Evolutionary conservation across 1,139 yeast genomes (phyloP).

Genomic region (Geotrichum australiense): DNA sequence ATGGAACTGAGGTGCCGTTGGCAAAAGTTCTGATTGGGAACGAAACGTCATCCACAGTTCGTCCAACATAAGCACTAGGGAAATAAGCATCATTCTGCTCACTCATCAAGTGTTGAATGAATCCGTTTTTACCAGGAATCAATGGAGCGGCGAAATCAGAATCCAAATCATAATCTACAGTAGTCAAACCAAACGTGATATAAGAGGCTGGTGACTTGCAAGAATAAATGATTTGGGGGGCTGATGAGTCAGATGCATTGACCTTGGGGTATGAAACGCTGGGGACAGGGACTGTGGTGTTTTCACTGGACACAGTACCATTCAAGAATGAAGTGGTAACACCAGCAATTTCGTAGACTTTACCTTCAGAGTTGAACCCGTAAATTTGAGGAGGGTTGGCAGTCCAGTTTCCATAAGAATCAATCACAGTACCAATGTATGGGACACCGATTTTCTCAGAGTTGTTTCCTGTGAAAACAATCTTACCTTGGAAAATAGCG

Average conservation of each 20-base stretch:
- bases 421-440: conserved; percentile 8
- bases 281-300: not conserved
- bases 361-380: conserved; percentile 1
- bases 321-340: not conserved
- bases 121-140: conserved; percentile 8
- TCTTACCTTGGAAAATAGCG: conserved; percentile 11
- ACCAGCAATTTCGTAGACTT: conserved; percentile 3
- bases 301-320: not conserved
- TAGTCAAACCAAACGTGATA: conserved; percentile 11
- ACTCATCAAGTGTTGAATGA: conserved; percentile 9
- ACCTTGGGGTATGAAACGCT: conserved; percentile 4
- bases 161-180: conserved; percentile 1
- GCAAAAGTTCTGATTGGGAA: conserved; percentile 3
- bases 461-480: conserved; percentile 5
- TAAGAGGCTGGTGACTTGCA: conserved; percentile 8
- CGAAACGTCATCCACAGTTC: conserved; percentile 7
- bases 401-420: conserved; percentile 9
- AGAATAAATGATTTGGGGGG: conserved; percentile 9
- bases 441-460: conserved; percentile 8
- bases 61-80: conserved; percentile 10
- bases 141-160: conserved; percentile 7
- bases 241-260: not conserved
- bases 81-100: conserved; percentile 4
- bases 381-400: conserved; percentile 6
- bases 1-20: conserved; percentile 9